phyloP scores from a whole-genome alignment of 495 filamentous ascomycete species.

The Xylaria palmicola region DNA sequence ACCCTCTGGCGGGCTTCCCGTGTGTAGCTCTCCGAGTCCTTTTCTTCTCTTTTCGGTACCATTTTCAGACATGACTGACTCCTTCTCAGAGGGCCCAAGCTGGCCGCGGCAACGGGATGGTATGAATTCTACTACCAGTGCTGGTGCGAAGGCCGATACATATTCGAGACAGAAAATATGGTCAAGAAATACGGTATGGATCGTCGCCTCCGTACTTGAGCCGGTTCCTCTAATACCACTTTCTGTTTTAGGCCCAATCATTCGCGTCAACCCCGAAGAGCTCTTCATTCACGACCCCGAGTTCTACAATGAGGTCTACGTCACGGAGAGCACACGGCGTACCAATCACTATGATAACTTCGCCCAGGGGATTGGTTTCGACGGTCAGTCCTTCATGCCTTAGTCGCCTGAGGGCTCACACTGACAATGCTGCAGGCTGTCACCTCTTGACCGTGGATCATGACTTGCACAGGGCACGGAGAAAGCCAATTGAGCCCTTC shows the following conservation, averaged over 20 bases:
- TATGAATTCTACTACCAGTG: conserved; percentile 39
- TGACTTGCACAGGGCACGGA: conserved; percentile 20
- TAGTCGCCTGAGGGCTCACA: neutral
- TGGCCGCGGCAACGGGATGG: conserved; percentile 48
- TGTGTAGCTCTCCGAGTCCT: too few relatives aligned
- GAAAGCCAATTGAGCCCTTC: conserved; percentile 22
- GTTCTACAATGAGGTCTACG: conserved; percentile 39
- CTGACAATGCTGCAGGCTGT: neutral
- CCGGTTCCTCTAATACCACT: neutral
- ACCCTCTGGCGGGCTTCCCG: conserved; percentile 49
- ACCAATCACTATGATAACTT: conserved; percentile 12
- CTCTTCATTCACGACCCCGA: conserved; percentile 48
- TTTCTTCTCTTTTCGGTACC: too few relatives aligned
- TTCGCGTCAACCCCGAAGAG: conserved; percentile 53
- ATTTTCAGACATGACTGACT: too few relatives aligned
- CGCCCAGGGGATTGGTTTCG: conserved; percentile 3
- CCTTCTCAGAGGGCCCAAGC: conserved; percentile 49
- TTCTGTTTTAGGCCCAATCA: conserved; percentile 42
- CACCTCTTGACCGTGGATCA: conserved; percentile 18
- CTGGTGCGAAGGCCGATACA: conserved; percentile 31
- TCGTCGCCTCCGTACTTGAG: neutral
- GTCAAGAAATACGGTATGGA: conserved; percentile 36
- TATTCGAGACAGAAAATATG: conserved; percentile 37
- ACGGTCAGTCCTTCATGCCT: neutral
- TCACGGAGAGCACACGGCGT: conserved; percentile 14